These are phyloP conservation scores for Aspergillus arachidicola DNA, from an alignment of 2,329 filamentous ascomycete genomes.

Conservation along the genomic window DNA sequence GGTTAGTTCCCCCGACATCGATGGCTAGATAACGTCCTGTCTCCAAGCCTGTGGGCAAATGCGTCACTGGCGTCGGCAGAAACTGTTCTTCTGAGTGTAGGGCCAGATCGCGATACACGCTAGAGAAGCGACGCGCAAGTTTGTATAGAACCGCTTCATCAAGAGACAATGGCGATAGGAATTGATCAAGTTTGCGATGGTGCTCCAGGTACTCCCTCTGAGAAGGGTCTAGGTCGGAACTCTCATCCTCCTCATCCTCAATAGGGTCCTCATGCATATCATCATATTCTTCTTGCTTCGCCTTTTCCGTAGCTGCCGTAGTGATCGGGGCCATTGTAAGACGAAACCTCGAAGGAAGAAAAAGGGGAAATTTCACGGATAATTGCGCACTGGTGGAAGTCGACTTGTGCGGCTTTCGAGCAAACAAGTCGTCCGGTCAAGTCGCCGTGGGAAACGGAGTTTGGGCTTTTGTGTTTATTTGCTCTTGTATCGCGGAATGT, in stretches of 20 bases:
- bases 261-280: conserved; percentile 31
- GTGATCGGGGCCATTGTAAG: conserved; percentile 29
- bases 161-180: conserved; percentile 43
- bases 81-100: conserved; percentile 50
- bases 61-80: conserved; percentile 50
- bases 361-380: conserved; percentile 5
- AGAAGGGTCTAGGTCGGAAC: conserved; percentile 30
- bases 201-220: conserved; percentile 33
- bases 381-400: conserved; percentile 1
- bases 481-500: conserved; percentile 13
- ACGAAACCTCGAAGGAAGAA: background rate
- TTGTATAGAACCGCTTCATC: conserved; percentile 48
- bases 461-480: conserved; percentile 14
- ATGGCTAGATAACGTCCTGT: conserved; percentile 59
- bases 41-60: conserved; percentile 53
- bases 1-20: conserved; percentile 59
- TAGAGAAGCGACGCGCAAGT: conserved; percentile 49
- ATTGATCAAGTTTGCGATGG: conserved; percentile 42
- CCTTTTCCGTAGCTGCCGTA: conserved; percentile 26
- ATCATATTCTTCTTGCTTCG: conserved; percentile 32
- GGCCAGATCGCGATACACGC: conserved; percentile 48
- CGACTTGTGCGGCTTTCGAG: conserved; percentile 14
- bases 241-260: conserved; percentile 40
- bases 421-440: conserved; percentile 2
- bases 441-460: background rate